Conservation (phyloP, 73 alveolate genomes). For the Stentor coeruleus region DNA sequence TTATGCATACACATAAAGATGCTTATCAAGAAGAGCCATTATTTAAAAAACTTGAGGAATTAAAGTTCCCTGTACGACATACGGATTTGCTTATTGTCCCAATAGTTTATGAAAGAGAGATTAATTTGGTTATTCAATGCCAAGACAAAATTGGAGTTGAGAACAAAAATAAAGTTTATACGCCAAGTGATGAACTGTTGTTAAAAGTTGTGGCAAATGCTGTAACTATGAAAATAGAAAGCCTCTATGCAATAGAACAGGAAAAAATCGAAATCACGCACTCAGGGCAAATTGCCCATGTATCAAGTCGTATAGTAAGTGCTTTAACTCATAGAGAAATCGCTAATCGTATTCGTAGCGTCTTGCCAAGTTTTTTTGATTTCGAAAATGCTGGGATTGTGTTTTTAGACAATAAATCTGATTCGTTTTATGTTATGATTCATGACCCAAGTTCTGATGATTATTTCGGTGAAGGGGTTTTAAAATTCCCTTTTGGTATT, state of each 20-base stretch:
- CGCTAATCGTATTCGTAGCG: slow-evolving; percentile 5
- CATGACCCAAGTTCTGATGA: slow-evolving; percentile 23
- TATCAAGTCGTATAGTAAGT: background rate
- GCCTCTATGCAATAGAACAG: background rate
- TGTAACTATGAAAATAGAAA: background rate
- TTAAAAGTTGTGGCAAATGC: slow-evolving; percentile 6
- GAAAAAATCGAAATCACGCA: background rate
- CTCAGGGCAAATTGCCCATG: background rate
- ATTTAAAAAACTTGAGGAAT: background rate
- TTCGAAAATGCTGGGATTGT: slow-evolving; percentile 21
- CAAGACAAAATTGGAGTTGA: slow-evolving; percentile 1
- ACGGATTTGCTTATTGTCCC: slow-evolving; percentile 2
- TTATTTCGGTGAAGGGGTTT: background rate
- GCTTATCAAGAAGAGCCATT: slow-evolving; percentile 19
- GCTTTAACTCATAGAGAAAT: slow-evolving; percentile 6
- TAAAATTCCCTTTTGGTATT: background rate
- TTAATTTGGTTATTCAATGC: slow-evolving; percentile 2
- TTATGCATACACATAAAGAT: slow-evolving; percentile 4
- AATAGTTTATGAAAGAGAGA: background rate
- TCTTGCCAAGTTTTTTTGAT: background rate
- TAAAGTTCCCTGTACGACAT: slow-evolving; percentile 1
- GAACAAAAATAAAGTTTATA: background rate
- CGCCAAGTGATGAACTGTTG: background rate
- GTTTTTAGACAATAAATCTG: background rate
- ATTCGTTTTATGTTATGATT: slow-evolving; percentile 3